Percentiles rank a stretch among this genome's conserved stretches.
Evolutionary conservation across 2,329 filamentous ascomycete species (phyloP).

Genomic region (Penicillium sclerotiorum): DNA sequence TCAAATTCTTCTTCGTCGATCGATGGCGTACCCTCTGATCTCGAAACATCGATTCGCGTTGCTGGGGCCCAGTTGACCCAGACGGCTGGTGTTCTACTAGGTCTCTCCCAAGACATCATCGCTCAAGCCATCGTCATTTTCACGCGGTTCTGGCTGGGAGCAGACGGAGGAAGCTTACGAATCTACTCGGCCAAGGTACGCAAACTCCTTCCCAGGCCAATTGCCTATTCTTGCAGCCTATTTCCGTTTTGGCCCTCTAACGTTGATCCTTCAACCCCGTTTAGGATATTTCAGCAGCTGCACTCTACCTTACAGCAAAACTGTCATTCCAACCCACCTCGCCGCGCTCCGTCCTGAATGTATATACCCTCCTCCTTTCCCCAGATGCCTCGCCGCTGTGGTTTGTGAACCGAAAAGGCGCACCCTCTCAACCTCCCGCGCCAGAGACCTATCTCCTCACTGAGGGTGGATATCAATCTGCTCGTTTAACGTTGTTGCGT

Average conservation of each 20-base stretch:
- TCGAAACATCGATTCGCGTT: constrained; percentile 49
- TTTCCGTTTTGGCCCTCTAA: background rate
- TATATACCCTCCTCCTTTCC: constrained; percentile 79
- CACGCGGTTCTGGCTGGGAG: constrained; percentile 73
- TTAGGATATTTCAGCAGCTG: constrained; percentile 79
- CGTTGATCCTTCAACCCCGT: background rate
- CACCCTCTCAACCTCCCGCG: constrained; percentile 38
- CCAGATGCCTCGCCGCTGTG: constrained; percentile 57
- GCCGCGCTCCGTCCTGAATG: constrained; percentile 78
- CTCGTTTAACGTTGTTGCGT: constrained; percentile 66
- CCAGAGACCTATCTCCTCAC: constrained; percentile 68
- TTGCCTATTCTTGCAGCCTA: no score
- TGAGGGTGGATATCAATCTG: constrained; percentile 70
- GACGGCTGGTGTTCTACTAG: constrained; percentile 66
- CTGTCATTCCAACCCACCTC: constrained; percentile 75
- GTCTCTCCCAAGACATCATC: constrained; percentile 81
- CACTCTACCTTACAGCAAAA: constrained; percentile 80
- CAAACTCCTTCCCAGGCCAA: background rate
- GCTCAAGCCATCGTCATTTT: constrained; percentile 83
- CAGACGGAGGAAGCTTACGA: constrained; percentile 48
- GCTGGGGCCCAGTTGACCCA: constrained; percentile 50
- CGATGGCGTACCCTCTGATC: constrained; percentile 44
- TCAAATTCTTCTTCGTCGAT: constrained; percentile 47
- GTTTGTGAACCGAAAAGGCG: constrained; percentile 38
- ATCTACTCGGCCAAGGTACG: constrained; percentile 47